Evolutionary conservation across 495 filamentous ascomycete species (phyloP), one percentile per base, ranked within the genome.

Genomic region (Cryomyces antarcticus): DNA sequence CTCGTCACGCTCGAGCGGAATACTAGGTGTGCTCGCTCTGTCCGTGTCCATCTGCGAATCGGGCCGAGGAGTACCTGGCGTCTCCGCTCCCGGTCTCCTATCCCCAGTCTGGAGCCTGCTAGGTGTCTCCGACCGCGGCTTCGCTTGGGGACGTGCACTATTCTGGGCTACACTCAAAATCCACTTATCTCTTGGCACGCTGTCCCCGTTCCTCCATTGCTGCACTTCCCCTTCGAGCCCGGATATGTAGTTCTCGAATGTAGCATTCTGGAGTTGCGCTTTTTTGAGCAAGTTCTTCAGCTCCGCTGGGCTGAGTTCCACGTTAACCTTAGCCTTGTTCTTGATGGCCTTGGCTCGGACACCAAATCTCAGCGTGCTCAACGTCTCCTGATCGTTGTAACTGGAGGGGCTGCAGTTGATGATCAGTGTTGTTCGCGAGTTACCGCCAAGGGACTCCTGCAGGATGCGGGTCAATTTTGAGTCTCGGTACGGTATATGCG

Each of bases 321-420:
- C 87, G 58, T 97, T 97, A 67, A 97, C 78, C 82, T 95, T 96
- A 56, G 89, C 89, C 69, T 95, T 96, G 65, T 97, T 96, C 78
- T 97, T 95, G 62, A 97, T 97, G 0, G 86, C 78, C 69, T 97
- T 97, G 35, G 89, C 89, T 52, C 89, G 70, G 59, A 94, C 88
- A 69, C 89, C 89, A 58, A 97, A 97, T 29, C 88, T 75, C 38
- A 97, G 66, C 6, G 89, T 97, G 31, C 85, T 83, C 39, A 97
- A 61, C 0, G 89, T 97, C 67, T 97, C 89, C 41, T 77, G 77
- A 62, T 94, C 89, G 62, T 97, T 97, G 64, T 96, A 97, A 53
- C 85, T 94, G 59, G 83, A 93, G 1, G 89, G 89, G 28, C 92
- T 96, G 59, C 88, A 95, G 59, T 96, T 96, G 67, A 97, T 88